phyloP scores from a whole-genome alignment of 805 yeast genomes.

The Kregervanrija pseudodelftensis region DNA sequence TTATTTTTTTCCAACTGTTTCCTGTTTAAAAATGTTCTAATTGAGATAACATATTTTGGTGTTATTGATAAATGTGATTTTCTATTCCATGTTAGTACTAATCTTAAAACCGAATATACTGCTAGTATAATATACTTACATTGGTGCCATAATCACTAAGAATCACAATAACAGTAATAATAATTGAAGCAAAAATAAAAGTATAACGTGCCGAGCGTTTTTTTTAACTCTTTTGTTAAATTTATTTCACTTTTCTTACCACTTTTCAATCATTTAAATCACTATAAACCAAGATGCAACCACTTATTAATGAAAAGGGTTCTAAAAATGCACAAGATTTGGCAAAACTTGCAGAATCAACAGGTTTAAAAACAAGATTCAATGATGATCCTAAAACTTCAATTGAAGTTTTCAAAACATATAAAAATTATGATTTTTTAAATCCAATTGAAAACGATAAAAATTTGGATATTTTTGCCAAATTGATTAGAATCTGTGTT shows the following conservation, averaged over 20 bases:
- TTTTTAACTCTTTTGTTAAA: background rate
- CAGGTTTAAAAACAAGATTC: constrained; percentile 10
- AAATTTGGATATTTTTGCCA: constrained; percentile 7
- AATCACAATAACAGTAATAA: no score
- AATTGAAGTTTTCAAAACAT: constrained; percentile 8
- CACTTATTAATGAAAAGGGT: constrained; percentile 8
- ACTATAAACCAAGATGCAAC: constrained; percentile 7
- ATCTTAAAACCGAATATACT: no score
- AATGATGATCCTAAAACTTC: constrained; percentile 9
- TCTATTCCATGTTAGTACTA: constrained; percentile 7
- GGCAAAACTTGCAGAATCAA: constrained; percentile 6
- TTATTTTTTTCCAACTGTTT: constrained; percentile 17
- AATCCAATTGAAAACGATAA: constrained; percentile 5
- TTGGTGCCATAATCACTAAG: constrained; percentile 16
- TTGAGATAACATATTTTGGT: constrained; percentile 12
- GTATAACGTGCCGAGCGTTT: constrained; percentile 1
- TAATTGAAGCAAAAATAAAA: no score
- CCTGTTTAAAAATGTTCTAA: constrained; percentile 22
- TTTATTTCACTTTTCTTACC: background rate
- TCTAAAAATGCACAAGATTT: constrained; percentile 5
- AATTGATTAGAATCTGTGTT: constrained; percentile 10
- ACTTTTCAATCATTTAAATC: background rate
- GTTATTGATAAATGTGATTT: constrained; percentile 18
- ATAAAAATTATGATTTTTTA: constrained; percentile 5
- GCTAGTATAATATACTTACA: constrained; percentile 13